A percentile compares a stretch with the other conserved stretches of the same genome.
Conservation (phyloP, 23 red algal genomes). For the Gracilaria gracilis region DNA sequence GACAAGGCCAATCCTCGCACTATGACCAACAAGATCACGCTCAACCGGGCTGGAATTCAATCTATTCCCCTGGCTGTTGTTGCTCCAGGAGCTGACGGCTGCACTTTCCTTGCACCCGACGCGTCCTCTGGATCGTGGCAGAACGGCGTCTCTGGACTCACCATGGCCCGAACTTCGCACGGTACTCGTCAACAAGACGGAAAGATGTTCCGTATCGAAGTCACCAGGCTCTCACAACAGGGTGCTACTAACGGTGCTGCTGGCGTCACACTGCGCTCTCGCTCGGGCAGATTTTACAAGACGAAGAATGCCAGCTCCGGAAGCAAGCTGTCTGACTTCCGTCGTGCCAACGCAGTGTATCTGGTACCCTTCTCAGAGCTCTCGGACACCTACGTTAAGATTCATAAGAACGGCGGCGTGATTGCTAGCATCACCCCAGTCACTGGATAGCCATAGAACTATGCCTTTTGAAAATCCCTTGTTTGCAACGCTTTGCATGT, state of each 20-base stretch:
- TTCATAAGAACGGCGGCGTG: slow-evolving; percentile 86
- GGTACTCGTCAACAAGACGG: slow-evolving; percentile 55
- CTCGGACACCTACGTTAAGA: slow-evolving; percentile 71
- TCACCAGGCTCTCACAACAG: slow-evolving; percentile 69
- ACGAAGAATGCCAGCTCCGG: slow-evolving; percentile 62
- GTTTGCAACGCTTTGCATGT: neutral
- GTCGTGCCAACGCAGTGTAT: slow-evolving; percentile 74
- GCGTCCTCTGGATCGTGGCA: slow-evolving; percentile 74
- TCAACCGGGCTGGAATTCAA: slow-evolving; percentile 79
- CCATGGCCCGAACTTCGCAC: slow-evolving; percentile 73
- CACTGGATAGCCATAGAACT: neutral
- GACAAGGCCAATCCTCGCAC: slow-evolving; percentile 87
- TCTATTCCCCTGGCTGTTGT: slow-evolving; percentile 80
- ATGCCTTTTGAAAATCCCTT: neutral
- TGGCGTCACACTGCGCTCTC: slow-evolving; percentile 69
- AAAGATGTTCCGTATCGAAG: slow-evolving; percentile 92
- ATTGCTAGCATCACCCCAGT: slow-evolving; percentile 91
- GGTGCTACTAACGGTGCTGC: slow-evolving; percentile 59
- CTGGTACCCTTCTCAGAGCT: slow-evolving; percentile 83
- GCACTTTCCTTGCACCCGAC: slow-evolving; percentile 45
- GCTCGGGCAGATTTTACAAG: slow-evolving; percentile 82
- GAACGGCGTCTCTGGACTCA: slow-evolving; percentile 67
- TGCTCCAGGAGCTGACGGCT: slow-evolving; percentile 72
- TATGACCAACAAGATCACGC: slow-evolving; percentile 78
- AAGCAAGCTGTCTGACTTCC: slow-evolving; percentile 81